A percentile compares a stretch with the other conserved stretches of the same genome.
Evolutionary conservation across 768 basidiomycete genomes (phyloP).

Genomic region (Lenzites betulinus): DNA sequence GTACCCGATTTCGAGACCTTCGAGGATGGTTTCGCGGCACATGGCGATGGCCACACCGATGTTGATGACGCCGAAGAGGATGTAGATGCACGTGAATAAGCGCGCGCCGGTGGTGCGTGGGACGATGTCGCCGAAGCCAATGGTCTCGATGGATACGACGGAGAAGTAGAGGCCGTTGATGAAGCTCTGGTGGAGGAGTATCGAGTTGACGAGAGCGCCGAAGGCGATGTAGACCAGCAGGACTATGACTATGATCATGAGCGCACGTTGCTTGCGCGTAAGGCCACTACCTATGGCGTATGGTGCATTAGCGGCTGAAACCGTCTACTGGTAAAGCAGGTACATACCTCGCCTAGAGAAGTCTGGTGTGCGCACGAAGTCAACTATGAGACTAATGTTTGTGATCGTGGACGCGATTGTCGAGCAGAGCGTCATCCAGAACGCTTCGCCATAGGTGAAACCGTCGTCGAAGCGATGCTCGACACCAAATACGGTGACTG

Average conservation of each 20-base stretch:
- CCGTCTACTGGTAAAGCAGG: too few species aligned
- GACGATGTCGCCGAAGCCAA: constrained; percentile 75
- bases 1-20: constrained; percentile 69
- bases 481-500: constrained; percentile 63
- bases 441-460: constrained; percentile 67
- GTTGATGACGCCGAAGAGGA: constrained; percentile 61
- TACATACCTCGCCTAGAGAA: constrained; percentile 63
- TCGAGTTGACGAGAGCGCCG: constrained; percentile 61
- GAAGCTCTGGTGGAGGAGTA: constrained; percentile 58
- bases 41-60: constrained; percentile 57
- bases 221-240: constrained; percentile 73
- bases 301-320: not conserved
- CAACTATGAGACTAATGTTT: constrained; percentile 67
- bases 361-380: constrained; percentile 58
- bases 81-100: constrained; percentile 61
- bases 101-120: constrained; percentile 53
- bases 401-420: constrained; percentile 65
- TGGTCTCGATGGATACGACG: constrained; percentile 67
- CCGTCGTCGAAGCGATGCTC: constrained; percentile 61
- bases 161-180: constrained; percentile 80
- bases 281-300: constrained; percentile 67
- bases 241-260: constrained; percentile 78
- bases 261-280: constrained; percentile 74
- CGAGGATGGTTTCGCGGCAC: constrained; percentile 70
- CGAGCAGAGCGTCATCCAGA: constrained; percentile 79